These are phyloP conservation scores for Plasmodium yoelii DNA, from an alignment of 169 alveolate species.

Conservation along the genomic window DNA sequence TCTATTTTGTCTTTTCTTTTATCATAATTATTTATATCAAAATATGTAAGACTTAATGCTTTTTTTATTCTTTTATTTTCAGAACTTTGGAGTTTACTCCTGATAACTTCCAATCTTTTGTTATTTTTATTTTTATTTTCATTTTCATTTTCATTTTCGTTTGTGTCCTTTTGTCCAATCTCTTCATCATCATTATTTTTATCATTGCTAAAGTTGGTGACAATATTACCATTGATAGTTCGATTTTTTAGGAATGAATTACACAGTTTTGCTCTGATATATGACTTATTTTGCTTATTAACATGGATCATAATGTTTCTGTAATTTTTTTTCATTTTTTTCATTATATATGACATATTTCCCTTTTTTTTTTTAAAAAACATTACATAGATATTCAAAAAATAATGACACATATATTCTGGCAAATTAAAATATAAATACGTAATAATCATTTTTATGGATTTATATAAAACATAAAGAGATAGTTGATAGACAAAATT, in stretches of 20 bases:
- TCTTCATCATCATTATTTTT: background rate
- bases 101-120: background rate
- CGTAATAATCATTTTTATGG: slow-evolving; percentile 32
- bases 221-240: background rate
- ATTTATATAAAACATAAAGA: slow-evolving; percentile 33
- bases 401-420: slow-evolving; percentile 34
- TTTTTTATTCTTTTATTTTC: slow-evolving; percentile 30
- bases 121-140: too few species aligned
- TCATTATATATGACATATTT: background rate
- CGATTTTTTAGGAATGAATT: background rate
- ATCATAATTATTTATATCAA: slow-evolving; percentile 24
- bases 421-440: slow-evolving; percentile 68
- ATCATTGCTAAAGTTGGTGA: background rate
- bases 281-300: background rate
- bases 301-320: slow-evolving; percentile 19
- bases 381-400: slow-evolving; percentile 34
- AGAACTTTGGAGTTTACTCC: background rate
- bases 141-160: background rate
- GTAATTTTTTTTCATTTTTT: slow-evolving; percentile 40
- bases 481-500: slow-evolving; percentile 28
- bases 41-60: slow-evolving; percentile 23
- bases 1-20: background rate
- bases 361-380: slow-evolving; percentile 40
- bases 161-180: background rate
- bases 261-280: background rate